Conservation (phyloP, 148 eudicot species). For the Salicornia ramosissima region DNA sequence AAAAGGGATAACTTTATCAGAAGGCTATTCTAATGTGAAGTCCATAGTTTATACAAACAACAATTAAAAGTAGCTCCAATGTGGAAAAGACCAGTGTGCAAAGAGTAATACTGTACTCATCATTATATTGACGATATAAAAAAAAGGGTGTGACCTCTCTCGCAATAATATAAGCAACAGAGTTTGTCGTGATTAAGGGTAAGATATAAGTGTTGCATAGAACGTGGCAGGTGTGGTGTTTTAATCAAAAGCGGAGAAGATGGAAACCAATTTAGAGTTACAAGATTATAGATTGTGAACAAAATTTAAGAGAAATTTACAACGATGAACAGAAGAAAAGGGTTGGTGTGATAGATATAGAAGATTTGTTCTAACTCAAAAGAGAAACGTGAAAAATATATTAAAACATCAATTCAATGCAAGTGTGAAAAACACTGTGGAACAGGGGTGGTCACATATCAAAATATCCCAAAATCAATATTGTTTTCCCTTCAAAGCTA, state of each 20-base stretch:
- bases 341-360: not conserved
- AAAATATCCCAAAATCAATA: not conserved
- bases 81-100: not conserved
- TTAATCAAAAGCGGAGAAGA: not conserved
- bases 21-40: not conserved
- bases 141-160: too few species aligned
- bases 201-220: not conserved
- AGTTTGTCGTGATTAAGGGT: not conserved
- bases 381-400: not conserved
- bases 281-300: not conserved
- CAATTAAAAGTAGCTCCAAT: slow-evolving; percentile 1
- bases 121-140: not conserved
- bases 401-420: not conserved
- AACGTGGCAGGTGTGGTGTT: not conserved
- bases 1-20: not conserved
- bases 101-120: not conserved
- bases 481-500: not conserved
- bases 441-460: not conserved
- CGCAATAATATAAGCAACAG: too few species aligned
- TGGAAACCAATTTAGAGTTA: not conserved
- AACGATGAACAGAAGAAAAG: not conserved
- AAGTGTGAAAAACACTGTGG: not conserved
- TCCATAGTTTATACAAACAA: not conserved
- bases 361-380: not conserved
- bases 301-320: not conserved